A percentile compares a stretch with the other conserved stretches of the same genome.
phyloP scores from a whole-genome alignment of 768 basidiomycete species.

The Leccinum rimulosum region DNA sequence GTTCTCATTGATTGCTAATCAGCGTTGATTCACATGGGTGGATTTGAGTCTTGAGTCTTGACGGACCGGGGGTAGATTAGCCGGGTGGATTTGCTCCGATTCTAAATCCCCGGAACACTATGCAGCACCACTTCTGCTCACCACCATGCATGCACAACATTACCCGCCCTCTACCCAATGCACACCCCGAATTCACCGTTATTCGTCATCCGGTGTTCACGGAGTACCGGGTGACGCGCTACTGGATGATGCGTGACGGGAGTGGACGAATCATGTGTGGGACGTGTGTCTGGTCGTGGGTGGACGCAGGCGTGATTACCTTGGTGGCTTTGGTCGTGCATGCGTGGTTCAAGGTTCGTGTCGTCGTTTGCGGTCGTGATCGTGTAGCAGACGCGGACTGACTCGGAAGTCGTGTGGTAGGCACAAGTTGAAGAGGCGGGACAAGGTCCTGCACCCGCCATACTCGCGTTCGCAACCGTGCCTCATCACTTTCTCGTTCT shows the following conservation, averaged over 20 bases:
- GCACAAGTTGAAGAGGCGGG: neutral
- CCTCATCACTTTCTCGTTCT: neutral
- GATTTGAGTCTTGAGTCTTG: no score
- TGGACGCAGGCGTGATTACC: conserved; percentile 34
- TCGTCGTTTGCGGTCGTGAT: neutral
- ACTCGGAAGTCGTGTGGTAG: neutral
- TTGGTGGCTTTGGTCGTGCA: neutral
- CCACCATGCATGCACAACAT: conserved; percentile 33
- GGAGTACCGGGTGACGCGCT: conserved; percentile 59
- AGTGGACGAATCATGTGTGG: conserved; percentile 32
- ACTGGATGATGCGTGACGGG: conserved; percentile 43
- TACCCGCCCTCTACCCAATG: conserved; percentile 34
- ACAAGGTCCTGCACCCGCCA: neutral
- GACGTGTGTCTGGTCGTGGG: conserved; percentile 34
- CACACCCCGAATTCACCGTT: conserved; percentile 53
- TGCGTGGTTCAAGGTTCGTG: neutral
- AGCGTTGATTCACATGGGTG: no score
- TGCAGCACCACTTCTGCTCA: no score
- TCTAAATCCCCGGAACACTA: no score
- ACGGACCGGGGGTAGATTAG: no score
- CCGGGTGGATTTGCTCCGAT: no score
- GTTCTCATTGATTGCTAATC: no score
- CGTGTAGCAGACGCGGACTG: neutral
- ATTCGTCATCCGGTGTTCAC: conserved; percentile 45
- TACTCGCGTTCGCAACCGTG: neutral